These are phyloP conservation scores for Diplodia mutila DNA, from an alignment of 2,329 filamentous ascomycete species.

Conservation along the genomic window DNA sequence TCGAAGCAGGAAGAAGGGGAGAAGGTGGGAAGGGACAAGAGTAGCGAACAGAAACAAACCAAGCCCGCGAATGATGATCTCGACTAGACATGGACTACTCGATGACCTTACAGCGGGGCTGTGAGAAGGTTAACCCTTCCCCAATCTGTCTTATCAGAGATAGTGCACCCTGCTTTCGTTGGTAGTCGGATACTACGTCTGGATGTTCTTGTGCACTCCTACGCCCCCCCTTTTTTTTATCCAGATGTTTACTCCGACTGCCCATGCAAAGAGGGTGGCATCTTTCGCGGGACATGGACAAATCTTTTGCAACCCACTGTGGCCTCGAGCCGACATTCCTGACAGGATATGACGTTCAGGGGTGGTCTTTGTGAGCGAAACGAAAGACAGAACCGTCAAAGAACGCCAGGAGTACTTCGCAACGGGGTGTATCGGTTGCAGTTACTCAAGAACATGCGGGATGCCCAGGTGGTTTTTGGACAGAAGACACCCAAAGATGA, in stretches of 20 bases:
- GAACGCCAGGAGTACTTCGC: not conserved
- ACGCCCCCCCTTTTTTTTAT: not conserved
- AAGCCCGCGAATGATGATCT: slow-evolving; percentile 9
- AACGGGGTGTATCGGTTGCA: not conserved
- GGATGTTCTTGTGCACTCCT: not conserved
- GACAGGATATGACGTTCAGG: not conserved
- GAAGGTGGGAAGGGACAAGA: slow-evolving; percentile 8
- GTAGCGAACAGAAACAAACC: not conserved
- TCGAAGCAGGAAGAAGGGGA: slow-evolving; percentile 7
- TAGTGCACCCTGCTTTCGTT: not conserved
- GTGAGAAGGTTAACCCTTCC: not conserved
- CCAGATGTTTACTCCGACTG: not conserved
- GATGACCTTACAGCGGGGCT: not conserved
- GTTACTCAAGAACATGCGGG: not conserved
- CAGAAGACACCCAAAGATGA: not conserved
- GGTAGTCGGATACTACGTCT: not conserved
- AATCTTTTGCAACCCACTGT: not conserved
- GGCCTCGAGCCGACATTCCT: not conserved
- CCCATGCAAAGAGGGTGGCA: not conserved
- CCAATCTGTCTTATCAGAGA: not conserved
- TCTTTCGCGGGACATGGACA: not conserved
- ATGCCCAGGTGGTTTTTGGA: not conserved
- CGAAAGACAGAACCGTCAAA: not conserved
- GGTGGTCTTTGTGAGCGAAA: not conserved
- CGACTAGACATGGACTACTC: slow-evolving; percentile 1